Evolutionary conservation across 176 grass and related monocot genomes (phyloP), one percentile per base, ranked within the genome.

Genomic region (Eleusine coracana): DNA sequence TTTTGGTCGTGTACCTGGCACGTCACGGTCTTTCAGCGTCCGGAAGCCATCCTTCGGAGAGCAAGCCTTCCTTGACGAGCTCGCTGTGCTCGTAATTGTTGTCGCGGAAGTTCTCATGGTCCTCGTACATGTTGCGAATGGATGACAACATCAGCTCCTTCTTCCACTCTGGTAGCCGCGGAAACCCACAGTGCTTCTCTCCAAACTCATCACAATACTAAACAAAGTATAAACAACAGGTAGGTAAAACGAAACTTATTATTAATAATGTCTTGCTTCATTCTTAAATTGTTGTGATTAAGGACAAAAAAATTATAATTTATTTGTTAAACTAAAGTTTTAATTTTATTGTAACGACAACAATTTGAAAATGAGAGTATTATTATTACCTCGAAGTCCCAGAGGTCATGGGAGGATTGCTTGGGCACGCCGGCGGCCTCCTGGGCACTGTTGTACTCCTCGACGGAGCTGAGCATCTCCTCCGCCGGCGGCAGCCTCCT

Each of bases 111-210:
- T 13, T 80, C 51, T 89, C 87, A 3, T 40, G 7, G 17, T 84
- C 72, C 0, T 36, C 27, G 0, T 5, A 7, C n/a, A 15, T 42
- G 17, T 58, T 14, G 0, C 0, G 6, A 0, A 51, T 25, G 0
- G 11, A 63, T 0, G 36, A 42, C 15, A 1, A 0, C 1, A 18
- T 0, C 3, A 80, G 29, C 39, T 80, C 61, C 36, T 17, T 85
- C 82, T 50, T 89, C 87, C 87, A 89, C 12, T 76, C 75, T 28
- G 10, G 46, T 10, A 61, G 58, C n/a, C n/a, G 39, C 17, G 82
- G 76, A 41, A 89, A 75, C 1, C 36, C 87, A 1, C 69, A 40
- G 45, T 55, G 60, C 29, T 51, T 75, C 42, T 60, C 69, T 16
- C 38, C 82, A 21, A 80, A 84, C 55, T 74, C 82, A 11, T 75